Base-by-base conservation (phyloP, 768 basidiomycete genomes). In the Mycena crocata region DNA sequence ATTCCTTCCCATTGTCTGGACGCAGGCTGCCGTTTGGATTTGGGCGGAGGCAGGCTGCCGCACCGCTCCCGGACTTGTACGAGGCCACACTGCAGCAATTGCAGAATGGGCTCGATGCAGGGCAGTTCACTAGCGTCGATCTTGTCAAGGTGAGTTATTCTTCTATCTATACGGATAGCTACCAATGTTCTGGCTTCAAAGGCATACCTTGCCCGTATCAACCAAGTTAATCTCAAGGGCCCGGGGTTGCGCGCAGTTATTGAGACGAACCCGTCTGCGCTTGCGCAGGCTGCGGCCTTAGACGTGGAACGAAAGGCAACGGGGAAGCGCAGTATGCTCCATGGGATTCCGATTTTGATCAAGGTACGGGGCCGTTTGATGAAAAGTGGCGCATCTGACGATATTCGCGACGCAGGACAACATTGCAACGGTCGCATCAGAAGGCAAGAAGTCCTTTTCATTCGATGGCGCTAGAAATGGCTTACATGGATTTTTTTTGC, bases 141-240 rank as follows among this genome's bases (percentile, higher is more conserved):
- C 73, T 84, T 13, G 78, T 84, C 31, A 80, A 79, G 72, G 82
- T 23, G 32, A 3, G 51, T 52, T 15, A 23, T 35, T 50, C 30
- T 50, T 9, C 3, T 3, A 30, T 24, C 45, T 7, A 23, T 46
- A 17, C 35, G 40, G 28, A 28, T 42, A 21, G 40, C 8, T 32
- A 3, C 2, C 19, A 50, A 31, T 50, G n/a, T 51, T 26, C 6
- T 59, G 3, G 19, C 24, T 24, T 6, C 28, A 10, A 19, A 83
- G 82, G 80, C 83, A 1, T 84, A 84, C 63, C 72, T 83, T 49
- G 74, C 78, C 21, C 77, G 83, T 19, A 84, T 84, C 46, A 76
- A 79, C 23, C 83, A 84, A 73, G 83, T 84, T 19, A 84, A 84
- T 69, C 61, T 77, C 17, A 64, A 79, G 44, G 81, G 81, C 2